These are phyloP conservation scores for Gossypium turneri DNA, from an alignment of 345 rosid genomes.

Conservation along the genomic window DNA sequence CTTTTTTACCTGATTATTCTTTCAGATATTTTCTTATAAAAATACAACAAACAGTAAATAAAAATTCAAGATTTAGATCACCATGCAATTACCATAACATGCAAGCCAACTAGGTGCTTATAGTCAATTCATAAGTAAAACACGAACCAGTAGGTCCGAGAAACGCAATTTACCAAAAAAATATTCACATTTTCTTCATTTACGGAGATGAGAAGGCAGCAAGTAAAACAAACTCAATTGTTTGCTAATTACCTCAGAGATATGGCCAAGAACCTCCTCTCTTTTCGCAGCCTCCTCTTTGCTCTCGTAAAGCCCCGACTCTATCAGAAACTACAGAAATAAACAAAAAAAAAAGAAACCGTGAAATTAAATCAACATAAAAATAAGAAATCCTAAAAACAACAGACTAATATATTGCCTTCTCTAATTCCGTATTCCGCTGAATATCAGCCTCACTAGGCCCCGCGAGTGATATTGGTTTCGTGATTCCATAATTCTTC, in stretches of 20 bases:
- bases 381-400: slow-evolving; percentile 2
- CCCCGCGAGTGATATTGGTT: slow-evolving; percentile 77
- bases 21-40: not conserved
- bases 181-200: not conserved
- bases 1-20: not conserved
- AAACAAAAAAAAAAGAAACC: slow-evolving; percentile 1
- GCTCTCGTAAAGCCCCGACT: slow-evolving; percentile 68
- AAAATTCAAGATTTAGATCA: not conserved
- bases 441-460: slow-evolving; percentile 66
- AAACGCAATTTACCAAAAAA: not conserved
- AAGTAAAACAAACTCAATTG: not conserved
- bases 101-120: not conserved
- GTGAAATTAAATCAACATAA: slow-evolving; percentile 1
- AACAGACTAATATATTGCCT: slow-evolving; percentile 36
- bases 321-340: slow-evolving; percentile 50
- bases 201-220: not conserved
- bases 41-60: not conserved
- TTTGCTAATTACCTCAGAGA: slow-evolving; percentile 48
- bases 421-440: slow-evolving; percentile 61
- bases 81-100: not conserved
- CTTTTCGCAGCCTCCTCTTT: slow-evolving; percentile 71
- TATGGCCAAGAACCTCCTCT: slow-evolving; percentile 59
- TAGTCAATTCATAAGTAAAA: not conserved
- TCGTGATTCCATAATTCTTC: slow-evolving; percentile 58
- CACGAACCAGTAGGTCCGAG: not conserved